Base-by-base conservation (phyloP, 1,284 basidiomycete species). In the Sphagnurus paluster region DNA sequence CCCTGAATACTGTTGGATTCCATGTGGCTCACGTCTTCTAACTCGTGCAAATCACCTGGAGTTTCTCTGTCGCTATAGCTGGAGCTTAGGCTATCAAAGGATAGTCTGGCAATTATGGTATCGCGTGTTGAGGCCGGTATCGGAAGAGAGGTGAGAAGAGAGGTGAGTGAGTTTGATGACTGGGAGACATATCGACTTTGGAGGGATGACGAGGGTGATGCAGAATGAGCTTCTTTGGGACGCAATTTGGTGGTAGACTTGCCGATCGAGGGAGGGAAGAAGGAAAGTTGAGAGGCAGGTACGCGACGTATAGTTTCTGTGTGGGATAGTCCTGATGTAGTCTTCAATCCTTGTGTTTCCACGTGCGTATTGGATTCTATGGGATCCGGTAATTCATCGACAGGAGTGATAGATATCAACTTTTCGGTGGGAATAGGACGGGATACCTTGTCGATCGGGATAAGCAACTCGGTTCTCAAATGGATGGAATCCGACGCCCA, bases 401-500 rank as follows among this genome's bases (percentile, higher is more conserved):
- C 28, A 11, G 50, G 52, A 32, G 58, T 54, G 24, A 62, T 45
- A 19, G 64, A 62, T 47, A 63, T 61, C 26, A 66, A 53, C 19
- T 54, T 60, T 38, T 61, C 52, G 30, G 53, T 55, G 33, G 61
- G 49, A 35, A 59, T 58, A 43, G 67, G 57, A 29, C 67, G 68
- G 37, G 64, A 59, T 19, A 70, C 69, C 35, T 66, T 61, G n/a
- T 72, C 68, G 21, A 85, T 56, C 1, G 93, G 93, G 48, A 97
- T 87, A 59, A 89, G 85, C 34, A 98, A 79, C 6, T 82, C 74
- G 33, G 84, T 84, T 30, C 93, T 86, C 26, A 93, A 76, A 65
- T 95, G 90, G 39, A 98, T 87, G 0, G 90, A 78, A 62, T 97
- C 94, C 11, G 88, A 87, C 1, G 90, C 67, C 93, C 93, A 97